These are phyloP conservation scores for Miscanthus lutarioriparius DNA, from an alignment of 176 grass and related monocot genomes.

Conservation along the genomic window DNA sequence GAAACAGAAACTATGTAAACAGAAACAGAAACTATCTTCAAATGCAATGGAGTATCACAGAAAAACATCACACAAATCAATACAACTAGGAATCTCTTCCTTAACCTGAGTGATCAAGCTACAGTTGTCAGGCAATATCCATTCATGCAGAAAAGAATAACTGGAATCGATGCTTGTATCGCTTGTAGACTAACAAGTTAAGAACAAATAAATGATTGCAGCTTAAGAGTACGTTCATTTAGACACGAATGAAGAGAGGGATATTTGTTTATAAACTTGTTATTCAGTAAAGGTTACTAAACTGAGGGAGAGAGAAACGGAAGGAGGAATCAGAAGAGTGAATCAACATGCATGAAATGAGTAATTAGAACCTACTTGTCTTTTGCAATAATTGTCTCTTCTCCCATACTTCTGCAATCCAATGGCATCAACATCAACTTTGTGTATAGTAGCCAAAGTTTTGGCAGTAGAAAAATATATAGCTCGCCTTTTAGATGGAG, in stretches of 20 bases:
- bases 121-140: neutral
- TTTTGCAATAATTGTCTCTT: slow-evolving; percentile 96
- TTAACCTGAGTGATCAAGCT: slow-evolving; percentile 6
- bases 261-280: neutral
- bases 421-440: slow-evolving; percentile 62
- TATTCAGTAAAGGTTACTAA: neutral
- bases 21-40: slow-evolving; percentile 18
- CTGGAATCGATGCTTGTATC: neutral
- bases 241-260: neutral
- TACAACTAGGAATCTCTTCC: neutral
- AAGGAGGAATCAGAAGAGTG: neutral
- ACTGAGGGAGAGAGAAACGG: neutral
- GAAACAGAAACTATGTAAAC: too few species aligned
- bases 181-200: neutral
- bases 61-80: neutral
- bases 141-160: neutral
- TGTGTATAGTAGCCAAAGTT: slow-evolving; percentile 80
- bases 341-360: neutral
- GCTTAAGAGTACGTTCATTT: neutral
- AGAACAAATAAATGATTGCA: neutral
- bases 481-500: slow-evolving; percentile 54
- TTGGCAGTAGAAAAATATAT: slow-evolving; percentile 68
- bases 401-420: slow-evolving; percentile 85
- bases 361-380: slow-evolving; percentile 58
- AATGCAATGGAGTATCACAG: neutral